phyloP scores from a whole-genome alignment of 805 yeast species.

The Saccharomycopsis guyanensis region DNA sequence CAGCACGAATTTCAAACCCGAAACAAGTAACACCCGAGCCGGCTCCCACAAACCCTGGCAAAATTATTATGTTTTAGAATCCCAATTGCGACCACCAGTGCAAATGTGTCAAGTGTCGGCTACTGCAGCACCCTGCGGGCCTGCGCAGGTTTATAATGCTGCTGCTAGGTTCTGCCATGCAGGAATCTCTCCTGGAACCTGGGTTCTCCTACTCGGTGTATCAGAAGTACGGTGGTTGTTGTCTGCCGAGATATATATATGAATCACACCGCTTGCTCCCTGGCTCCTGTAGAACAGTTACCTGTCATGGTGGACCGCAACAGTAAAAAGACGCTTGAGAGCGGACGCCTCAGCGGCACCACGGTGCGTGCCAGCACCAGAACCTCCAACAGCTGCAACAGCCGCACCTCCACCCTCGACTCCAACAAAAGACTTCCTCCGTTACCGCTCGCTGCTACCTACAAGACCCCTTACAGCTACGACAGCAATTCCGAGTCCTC shows the following conservation, averaged over 20 bases:
- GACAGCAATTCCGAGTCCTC: background rate
- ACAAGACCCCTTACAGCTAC: background rate
- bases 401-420: background rate
- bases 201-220: background rate
- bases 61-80: background rate
- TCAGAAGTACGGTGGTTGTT: background rate
- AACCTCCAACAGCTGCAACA: background rate
- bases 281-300: background rate
- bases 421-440: constrained; percentile 18
- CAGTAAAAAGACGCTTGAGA: background rate
- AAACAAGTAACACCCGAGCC: background rate
- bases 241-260: background rate
- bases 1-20: background rate
- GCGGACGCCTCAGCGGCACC: background rate
- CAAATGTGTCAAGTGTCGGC: background rate
- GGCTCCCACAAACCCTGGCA: background rate
- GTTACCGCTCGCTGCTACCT: background rate
- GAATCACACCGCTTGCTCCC: background rate
- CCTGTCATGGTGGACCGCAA: background rate
- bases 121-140: background rate
- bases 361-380: background rate
- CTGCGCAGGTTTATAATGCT: no score
- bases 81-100: background rate
- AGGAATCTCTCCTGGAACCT: background rate
- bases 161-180: background rate